phyloP scores from a whole-genome alignment of 495 filamentous ascomycete species.

The Aspergillus haitiensis region DNA sequence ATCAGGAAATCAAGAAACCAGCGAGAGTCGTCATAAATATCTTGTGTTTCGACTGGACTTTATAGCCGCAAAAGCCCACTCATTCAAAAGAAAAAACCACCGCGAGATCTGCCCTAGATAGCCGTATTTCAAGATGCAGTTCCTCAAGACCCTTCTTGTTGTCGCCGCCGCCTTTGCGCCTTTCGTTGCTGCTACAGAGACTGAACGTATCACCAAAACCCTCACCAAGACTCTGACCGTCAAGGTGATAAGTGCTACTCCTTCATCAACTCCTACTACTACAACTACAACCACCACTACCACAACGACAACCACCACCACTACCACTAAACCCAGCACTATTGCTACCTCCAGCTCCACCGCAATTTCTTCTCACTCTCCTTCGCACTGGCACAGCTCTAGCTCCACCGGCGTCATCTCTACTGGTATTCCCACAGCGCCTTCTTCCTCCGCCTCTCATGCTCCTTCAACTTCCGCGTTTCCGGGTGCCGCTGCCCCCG shows the following conservation, averaged over 20 bases:
- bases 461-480: slow-evolving; percentile 31
- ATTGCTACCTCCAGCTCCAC: slow-evolving; percentile 16
- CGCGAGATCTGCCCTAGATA: background rate
- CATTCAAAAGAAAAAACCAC: background rate
- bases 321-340: slow-evolving; percentile 11
- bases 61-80: background rate
- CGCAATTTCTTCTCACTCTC: slow-evolving; percentile 19
- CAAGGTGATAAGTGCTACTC: slow-evolving; percentile 33
- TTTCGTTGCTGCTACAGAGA: slow-evolving; percentile 34
- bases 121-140: slow-evolving; percentile 29
- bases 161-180: slow-evolving; percentile 36
- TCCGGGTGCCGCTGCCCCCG: slow-evolving; percentile 31
- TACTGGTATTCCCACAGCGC: slow-evolving; percentile 24
- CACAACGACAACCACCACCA: slow-evolving; percentile 15
- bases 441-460: slow-evolving; percentile 18
- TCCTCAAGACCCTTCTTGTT: slow-evolving; percentile 39
- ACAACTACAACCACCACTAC: slow-evolving; percentile 24
- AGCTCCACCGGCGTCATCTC: slow-evolving; percentile 18
- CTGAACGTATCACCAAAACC: slow-evolving; percentile 20
- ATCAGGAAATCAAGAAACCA: too few relatives aligned
- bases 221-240: slow-evolving; percentile 35
- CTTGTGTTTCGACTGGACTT: background rate
- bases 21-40: background rate
- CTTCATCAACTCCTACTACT: slow-evolving; percentile 27
- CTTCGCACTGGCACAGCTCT: slow-evolving; percentile 27